A percentile compares a stretch with the other conserved stretches of the same genome.
These are phyloP conservation scores for Pestalotiopsis fici DNA, from an alignment of 2,329 filamentous ascomycete species.

Conservation along the genomic window DNA sequence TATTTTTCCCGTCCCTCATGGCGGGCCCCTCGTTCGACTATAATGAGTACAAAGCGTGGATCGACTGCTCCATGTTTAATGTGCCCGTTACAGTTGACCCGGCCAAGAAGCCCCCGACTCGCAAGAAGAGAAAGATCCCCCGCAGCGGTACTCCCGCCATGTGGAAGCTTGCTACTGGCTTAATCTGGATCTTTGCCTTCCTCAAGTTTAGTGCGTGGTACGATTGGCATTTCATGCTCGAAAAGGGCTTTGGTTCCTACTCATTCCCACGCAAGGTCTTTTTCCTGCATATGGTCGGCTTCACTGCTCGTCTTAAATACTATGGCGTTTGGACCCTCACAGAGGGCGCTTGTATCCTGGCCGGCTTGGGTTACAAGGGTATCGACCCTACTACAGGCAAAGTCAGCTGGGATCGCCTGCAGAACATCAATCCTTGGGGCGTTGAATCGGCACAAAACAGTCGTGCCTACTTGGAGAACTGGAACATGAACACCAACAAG, in stretches of 20 bases:
- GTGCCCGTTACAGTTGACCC: conserved; percentile 80
- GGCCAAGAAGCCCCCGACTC: conserved; percentile 79
- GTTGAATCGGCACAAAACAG: conserved; percentile 93
- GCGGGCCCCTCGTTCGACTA: conserved; percentile 94
- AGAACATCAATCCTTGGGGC: conserved; percentile 83
- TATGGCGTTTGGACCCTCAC: conserved; percentile 95
- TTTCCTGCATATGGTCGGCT: conserved; percentile 79
- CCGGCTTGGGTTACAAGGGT: conserved; percentile 92
- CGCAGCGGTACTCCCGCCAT: conserved; percentile 84
- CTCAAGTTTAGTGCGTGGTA: conserved; percentile 72
- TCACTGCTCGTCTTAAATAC: conserved; percentile 87
- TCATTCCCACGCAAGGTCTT: conserved; percentile 73
- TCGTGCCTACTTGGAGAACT: conserved; percentile 85
- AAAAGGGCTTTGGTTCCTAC: conserved; percentile 67
- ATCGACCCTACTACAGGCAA: conserved; percentile 83
- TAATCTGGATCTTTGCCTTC: conserved; percentile 80
- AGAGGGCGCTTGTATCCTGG: conserved; percentile 91
- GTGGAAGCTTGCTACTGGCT: conserved; percentile 71
- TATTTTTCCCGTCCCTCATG: conserved; percentile 93
- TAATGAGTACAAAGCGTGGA: conserved; percentile 87
- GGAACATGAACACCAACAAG: conserved; percentile 99
- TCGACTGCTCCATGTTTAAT: conserved; percentile 94
- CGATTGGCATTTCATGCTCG: conserved; percentile 62
- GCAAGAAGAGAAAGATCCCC: conserved; percentile 90
- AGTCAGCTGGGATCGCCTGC: conserved; percentile 83